phyloP scores from a whole-genome alignment of 192 early-diverging fungal species.

The Thamnidium elegans region DNA sequence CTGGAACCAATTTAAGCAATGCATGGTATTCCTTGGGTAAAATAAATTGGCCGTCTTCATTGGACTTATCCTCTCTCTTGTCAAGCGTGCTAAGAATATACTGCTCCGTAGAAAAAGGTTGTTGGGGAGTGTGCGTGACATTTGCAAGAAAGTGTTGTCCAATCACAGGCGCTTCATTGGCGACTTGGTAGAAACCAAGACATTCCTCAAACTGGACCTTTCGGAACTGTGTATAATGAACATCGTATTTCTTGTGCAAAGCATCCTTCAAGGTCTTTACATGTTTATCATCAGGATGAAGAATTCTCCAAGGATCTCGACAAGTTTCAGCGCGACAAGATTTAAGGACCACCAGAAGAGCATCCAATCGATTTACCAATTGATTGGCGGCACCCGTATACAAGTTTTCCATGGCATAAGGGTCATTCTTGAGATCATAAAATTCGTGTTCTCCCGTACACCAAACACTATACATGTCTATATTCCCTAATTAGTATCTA shows the following conservation, averaged over 20 bases:
- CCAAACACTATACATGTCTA: constrained; percentile 52
- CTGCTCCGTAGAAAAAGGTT: neutral
- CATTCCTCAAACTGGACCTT: constrained; percentile 39
- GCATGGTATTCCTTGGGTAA: constrained; percentile 7
- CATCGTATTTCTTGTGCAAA: constrained; percentile 37
- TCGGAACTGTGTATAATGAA: constrained; percentile 43
- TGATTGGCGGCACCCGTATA: constrained; percentile 35
- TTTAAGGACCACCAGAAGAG: constrained; percentile 47
- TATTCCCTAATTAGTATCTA: neutral
- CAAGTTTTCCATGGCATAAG: constrained; percentile 55
- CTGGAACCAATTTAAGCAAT: constrained; percentile 21
- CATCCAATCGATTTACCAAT: constrained; percentile 56
- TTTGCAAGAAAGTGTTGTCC: constrained; percentile 21
- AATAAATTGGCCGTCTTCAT: neutral
- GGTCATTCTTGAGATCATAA: constrained; percentile 55
- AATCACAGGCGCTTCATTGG: constrained; percentile 26
- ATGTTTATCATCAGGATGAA: constrained; percentile 38
- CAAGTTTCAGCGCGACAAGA: constrained; percentile 53
- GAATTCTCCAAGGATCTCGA: constrained; percentile 53
- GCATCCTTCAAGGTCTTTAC: constrained; percentile 21
- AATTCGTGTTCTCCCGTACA: constrained; percentile 56
- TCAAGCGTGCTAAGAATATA: too few relatives aligned
- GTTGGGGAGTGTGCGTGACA: neutral
- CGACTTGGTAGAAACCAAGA: constrained; percentile 5
- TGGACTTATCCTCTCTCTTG: neutral